Conservation (phyloP, 306 rosid species). For the Geum urbanum region DNA sequence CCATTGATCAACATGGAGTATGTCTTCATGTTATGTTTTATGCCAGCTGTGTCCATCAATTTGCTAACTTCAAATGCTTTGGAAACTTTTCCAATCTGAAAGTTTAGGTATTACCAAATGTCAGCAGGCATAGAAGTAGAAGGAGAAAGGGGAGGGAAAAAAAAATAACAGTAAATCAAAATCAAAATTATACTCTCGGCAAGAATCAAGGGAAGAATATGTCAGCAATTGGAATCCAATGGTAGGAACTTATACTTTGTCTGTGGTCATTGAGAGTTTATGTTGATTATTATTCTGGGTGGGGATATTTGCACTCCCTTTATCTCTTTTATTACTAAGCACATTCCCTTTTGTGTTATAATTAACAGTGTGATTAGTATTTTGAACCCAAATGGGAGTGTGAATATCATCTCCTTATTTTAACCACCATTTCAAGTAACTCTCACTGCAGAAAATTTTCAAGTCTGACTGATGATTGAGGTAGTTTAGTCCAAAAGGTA, state of each 20-base stretch:
- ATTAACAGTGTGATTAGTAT: too few relatives aligned
- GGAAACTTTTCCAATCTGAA: conserved; percentile 86
- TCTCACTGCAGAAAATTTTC: neutral
- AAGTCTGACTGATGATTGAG: neutral
- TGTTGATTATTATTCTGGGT: neutral
- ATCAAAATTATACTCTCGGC: neutral
- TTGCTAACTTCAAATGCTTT: conserved; percentile 78
- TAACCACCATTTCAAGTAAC: neutral
- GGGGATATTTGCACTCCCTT: neutral
- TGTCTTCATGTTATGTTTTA: conserved; percentile 90
- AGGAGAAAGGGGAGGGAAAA: neutral
- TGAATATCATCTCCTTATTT: neutral
- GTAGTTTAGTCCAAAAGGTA: neutral
- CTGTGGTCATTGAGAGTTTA: neutral
- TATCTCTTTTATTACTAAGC: too few relatives aligned
- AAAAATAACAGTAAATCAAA: neutral
- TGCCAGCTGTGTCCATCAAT: conserved; percentile 64
- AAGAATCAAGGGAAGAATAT: neutral
- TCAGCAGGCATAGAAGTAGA: neutral
- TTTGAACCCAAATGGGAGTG: too few relatives aligned
- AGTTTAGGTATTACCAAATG: conserved; percentile 15
- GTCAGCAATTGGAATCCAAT: neutral
- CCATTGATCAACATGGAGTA: conserved; percentile 96
- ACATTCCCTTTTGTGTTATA: too few relatives aligned
- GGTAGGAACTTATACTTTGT: neutral